Percentiles rank a stretch among this genome's conserved stretches.
These are phyloP conservation scores for Exophiala oligosperma DNA, from an alignment of 2,329 filamentous ascomycete genomes.

Conservation along the genomic window DNA sequence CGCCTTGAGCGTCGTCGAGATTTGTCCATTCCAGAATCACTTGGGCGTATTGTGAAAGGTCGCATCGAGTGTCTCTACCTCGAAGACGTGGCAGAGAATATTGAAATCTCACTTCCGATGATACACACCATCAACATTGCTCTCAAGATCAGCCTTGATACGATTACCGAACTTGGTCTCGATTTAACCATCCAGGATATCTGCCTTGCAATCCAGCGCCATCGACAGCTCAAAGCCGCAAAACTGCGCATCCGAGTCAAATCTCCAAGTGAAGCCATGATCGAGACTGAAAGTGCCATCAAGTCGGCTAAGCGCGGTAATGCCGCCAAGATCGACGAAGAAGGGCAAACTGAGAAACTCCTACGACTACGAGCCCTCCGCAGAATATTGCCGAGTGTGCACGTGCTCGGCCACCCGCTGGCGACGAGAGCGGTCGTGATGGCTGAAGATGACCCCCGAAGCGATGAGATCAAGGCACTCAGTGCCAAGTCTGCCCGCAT, in stretches of 20 bases:
- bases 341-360: conserved; percentile 64
- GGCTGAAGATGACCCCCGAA: conserved; percentile 30
- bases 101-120: conserved; percentile 77
- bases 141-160: conserved; percentile 77
- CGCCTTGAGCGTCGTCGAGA: conserved; percentile 52
- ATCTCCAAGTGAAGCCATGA: conserved; percentile 63
- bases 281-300: conserved; percentile 62
- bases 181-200: conserved; percentile 76
- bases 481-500: conserved; percentile 3
- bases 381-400: conserved; percentile 75
- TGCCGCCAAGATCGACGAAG: conserved; percentile 44
- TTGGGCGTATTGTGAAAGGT: conserved; percentile 84
- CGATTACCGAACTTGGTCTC: conserved; percentile 76
- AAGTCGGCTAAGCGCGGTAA: conserved; percentile 44
- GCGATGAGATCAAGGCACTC: conserved; percentile 27
- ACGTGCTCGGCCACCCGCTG: conserved; percentile 86
- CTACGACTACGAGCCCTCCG: conserved; percentile 83
- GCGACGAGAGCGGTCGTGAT: conserved; percentile 59
- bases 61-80: conserved; percentile 94
- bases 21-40: conserved; percentile 28
- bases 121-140: conserved; percentile 65
- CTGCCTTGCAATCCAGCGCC: conserved; percentile 70
- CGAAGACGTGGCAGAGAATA: conserved; percentile 73
- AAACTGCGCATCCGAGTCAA: conserved; percentile 62
- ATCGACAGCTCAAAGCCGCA: conserved; percentile 71